Evolutionary conservation across 192 early-diverging fungal genomes (phyloP), one percentile per base, ranked within the genome.

Genomic region (Entomortierella parvispora): DNA sequence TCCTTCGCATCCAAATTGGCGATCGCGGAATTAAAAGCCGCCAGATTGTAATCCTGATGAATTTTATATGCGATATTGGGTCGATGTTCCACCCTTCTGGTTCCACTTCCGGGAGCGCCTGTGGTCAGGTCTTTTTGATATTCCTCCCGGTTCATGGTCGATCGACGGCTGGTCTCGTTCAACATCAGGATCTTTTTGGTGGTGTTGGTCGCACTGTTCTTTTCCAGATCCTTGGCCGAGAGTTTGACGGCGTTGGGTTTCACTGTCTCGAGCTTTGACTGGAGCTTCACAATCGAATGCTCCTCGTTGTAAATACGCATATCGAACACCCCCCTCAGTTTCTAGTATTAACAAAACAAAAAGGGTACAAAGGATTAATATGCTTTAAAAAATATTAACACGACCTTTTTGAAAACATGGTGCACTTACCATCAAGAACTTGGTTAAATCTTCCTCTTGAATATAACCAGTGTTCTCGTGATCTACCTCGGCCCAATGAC

Each of bases 401-500:
- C 55, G 6, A 52, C n/a, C 50, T 8, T 61, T 32, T 28, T 15
- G 28, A 31, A 74, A 25, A 17, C 29, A 51, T 54, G 15, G 34
- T 42, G 5, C 22, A 58, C 67, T 81, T 80, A 85, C 86, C 56
- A 75, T 74, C 76, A 85, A 82, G 26, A 88, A 86, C n/a, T 61
- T 62, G 29, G 81, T 60, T n/a, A 83, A 69, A 37, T 88, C 77
- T 32, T 84, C 67, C 32, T 77, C 56, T 43, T 79, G 77, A 17
- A 88, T 82, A 63, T 78, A 86, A 0, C 87, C 87, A 6, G 81
- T 83, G 42, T 80, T 63, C 15, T 84, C 71, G 4, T 51, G 42
- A 53, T 88, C 87, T 2, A 86, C 44, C 18, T 58, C 78, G 28
- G 75, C 70, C 87, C 87, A 88, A 26, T 77, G 77, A 40, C 80